phyloP scores from a whole-genome alignment of 2,329 filamentous ascomycete species.

The Botrytis elliptica region DNA sequence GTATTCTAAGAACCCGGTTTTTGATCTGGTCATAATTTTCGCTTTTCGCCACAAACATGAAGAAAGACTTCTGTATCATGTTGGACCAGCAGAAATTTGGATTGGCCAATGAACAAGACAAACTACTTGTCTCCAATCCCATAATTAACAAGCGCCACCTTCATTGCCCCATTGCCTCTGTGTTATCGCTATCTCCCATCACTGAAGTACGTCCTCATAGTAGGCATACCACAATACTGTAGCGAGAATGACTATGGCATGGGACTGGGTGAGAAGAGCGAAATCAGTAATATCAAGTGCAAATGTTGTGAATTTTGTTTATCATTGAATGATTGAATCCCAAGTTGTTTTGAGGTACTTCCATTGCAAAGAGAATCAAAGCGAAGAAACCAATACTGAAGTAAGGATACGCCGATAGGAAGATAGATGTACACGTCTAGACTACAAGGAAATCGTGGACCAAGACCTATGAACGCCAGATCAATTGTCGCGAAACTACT shows the following conservation, averaged over 20 bases:
- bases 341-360: neutral
- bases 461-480: neutral
- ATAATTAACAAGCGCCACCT: neutral
- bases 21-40: neutral
- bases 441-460: neutral
- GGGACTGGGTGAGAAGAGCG: neutral
- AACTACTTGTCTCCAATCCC: neutral
- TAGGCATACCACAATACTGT: neutral
- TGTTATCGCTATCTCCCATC: neutral
- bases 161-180: neutral
- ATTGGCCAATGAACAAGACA: neutral
- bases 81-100: neutral
- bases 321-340: neutral
- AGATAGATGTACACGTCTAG: neutral
- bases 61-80: neutral
- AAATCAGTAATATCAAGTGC: neutral
- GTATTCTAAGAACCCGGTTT: neutral
- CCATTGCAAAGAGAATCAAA: neutral
- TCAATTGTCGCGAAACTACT: neutral
- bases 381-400: neutral
- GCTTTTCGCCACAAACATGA: neutral
- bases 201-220: neutral
- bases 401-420: neutral
- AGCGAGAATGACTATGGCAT: neutral
- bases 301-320: neutral